phyloP scores from a whole-genome alignment of 1,284 basidiomycete species.

The Phellinidium pouzarii region DNA sequence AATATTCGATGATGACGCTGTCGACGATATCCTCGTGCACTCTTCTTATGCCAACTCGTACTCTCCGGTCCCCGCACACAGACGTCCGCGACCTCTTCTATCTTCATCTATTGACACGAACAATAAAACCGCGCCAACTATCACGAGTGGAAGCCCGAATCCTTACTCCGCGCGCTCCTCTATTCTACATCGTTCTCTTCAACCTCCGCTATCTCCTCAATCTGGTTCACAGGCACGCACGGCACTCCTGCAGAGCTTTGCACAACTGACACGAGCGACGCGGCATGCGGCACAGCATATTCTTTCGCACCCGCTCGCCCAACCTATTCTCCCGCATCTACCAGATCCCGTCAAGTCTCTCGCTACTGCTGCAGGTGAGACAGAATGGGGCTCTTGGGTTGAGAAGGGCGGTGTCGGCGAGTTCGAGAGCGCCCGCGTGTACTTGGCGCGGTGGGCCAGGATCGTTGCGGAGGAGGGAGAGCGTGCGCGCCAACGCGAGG shows the following conservation, averaged over 20 bases:
- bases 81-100: constrained; percentile 61
- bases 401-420: constrained; percentile 84
- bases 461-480: constrained; percentile 96
- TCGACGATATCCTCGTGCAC: constrained; percentile 74
- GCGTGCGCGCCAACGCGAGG: constrained; percentile 71
- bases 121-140: constrained; percentile 22
- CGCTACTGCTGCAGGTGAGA: constrained; percentile 78
- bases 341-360: constrained; percentile 86
- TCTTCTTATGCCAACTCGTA: constrained; percentile 70
- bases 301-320: constrained; percentile 87
- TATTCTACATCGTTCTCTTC: constrained; percentile 68
- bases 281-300: constrained; percentile 88
- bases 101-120: constrained; percentile 30
- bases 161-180: constrained; percentile 66
- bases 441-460: constrained; percentile 94
- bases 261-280: constrained; percentile 84
- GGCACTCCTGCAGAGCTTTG: constrained; percentile 79
- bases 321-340: constrained; percentile 89
- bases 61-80: constrained; percentile 78
- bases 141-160: constrained; percentile 31
- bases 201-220: constrained; percentile 41
- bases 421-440: constrained; percentile 93
- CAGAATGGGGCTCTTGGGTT: constrained; percentile 82
- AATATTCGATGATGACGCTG: constrained; percentile 73
- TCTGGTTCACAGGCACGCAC: constrained; percentile 61